Evolutionary conservation across 116 monocot genomes (phyloP), one percentile per base, ranked within the genome.

Genomic region (Papilionanthe hybrid): DNA sequence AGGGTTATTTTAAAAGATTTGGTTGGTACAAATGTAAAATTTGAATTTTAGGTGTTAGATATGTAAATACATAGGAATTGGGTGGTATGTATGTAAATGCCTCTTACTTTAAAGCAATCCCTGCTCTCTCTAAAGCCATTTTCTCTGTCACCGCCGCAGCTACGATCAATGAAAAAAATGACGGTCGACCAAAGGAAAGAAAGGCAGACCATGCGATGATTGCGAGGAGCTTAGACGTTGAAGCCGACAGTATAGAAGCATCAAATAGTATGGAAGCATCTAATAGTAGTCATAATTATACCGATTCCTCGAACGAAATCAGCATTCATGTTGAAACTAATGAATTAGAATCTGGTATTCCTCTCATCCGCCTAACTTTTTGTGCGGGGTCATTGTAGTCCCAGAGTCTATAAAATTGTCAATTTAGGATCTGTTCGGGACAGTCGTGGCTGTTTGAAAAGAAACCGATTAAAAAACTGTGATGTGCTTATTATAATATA

Each of bases 271-370:
- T 49, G n/a, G 27, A 75, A 75, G 75, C 49, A 13, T 28, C 47
- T 49, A 28, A 25, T 15, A 11, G 18, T 11, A 75, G 27, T 49
- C 42, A 73, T 73, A 28, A 75, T 29, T 7, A 29, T 50, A 27
- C 19, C 28, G 75, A 75, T 27, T 49, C 75, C 22, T 50, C 49
- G 0, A 75, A 50, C 9, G 49, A 1, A 50, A 27, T 50, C 27
- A 49, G 23, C 48, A 28, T 27, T 3, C 18, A 75, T 50, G 50
- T 9, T 75, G 28, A 42, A 6, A 75, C 47, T 47, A 42, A 49
- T 23, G 75, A 50, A 23, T 75, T 27, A 50, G 28, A 75, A 4
- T 49, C 75, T 47, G 75, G 75, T 75, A 75, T 75, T 48, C 23
- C 27, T 50, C 44, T 75, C 4, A 50, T 48, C 75, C 50, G 47